Evolutionary conservation across 108 stramenopile species (phyloP), one percentile per base, ranked within the genome.

Genomic region (Fragilaria crotonensis): DNA sequence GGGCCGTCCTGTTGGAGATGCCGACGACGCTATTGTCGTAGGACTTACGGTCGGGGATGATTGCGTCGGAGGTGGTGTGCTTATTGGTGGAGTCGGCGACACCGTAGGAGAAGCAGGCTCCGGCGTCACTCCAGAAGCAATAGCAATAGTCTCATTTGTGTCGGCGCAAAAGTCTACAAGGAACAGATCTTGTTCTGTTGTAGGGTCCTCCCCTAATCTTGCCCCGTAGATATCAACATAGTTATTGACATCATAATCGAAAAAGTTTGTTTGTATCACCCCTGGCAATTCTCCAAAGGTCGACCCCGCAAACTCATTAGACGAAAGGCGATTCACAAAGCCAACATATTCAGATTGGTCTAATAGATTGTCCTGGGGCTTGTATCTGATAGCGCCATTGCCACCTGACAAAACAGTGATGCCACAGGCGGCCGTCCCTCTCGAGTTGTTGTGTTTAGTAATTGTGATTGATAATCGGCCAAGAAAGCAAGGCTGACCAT

Each of bases 321-420:
- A 41, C 4, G 72, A 62, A 4, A 74, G 45, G 1, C 65, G 63
- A 61, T 74, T 70, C 11, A 75, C 25, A 56, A 79, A 75, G 11
- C 54, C 27, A 3, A 75, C 54, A 45, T 79, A 75, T 59, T 79
- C 78, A 7, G 30, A 5, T 45, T 64, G 29, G 48, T 60, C 45
- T 51, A 79, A 22, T 20, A 30, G 4, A 29, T 51, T 48, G 31
- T 75, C 66, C 19, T 61, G 57, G 1, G 48, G 55, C 1, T 59
- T 23, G 14, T 41, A 56, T 79, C 78, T 14, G 73, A 67, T 33
- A 63, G 44, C 0, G 63, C 51, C 57, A 78, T 48, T 14, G 36
- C 36, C 36, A 41, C 36, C 14, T 41, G 36, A 14, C 36, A 41
- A 41, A 41, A 41, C 11, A 41, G 36, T 11, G 36, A 41, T 11